phyloP scores from a whole-genome alignment of 768 basidiomycete genomes.

The Polyporus arcularius region DNA sequence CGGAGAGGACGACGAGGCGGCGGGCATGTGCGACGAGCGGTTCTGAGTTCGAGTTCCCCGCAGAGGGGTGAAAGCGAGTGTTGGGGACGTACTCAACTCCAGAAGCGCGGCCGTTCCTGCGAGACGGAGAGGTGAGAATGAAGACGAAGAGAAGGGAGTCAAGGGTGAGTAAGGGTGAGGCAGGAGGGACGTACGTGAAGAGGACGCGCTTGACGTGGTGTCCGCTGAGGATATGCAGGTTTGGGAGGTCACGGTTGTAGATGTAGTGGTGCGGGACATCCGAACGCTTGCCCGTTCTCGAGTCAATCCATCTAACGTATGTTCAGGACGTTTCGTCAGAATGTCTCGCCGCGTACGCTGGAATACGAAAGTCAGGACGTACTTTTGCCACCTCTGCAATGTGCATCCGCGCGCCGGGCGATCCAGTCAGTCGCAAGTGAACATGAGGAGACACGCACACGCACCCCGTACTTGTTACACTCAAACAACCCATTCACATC shows the following conservation, averaged over 20 bases:
- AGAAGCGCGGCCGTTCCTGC: constrained; percentile 37
- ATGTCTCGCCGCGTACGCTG: too few species aligned
- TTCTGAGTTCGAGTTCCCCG: too few species aligned
- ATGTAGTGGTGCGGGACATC: constrained; percentile 50
- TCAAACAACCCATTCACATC: constrained; percentile 27
- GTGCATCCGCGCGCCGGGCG: background rate
- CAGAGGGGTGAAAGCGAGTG: background rate
- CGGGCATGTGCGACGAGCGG: constrained; percentile 31
- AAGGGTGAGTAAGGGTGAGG: background rate
- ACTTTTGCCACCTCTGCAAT: constrained; percentile 57
- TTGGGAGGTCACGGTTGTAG: constrained; percentile 30
- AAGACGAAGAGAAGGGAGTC: too few species aligned
- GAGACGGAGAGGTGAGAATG: background rate
- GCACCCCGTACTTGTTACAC: constrained; percentile 30
- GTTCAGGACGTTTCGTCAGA: too few species aligned
- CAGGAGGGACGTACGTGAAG: constrained; percentile 32
- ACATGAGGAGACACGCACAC: too few species aligned
- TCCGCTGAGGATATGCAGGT: constrained; percentile 35
- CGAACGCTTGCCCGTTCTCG: constrained; percentile 54
- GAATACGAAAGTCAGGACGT: too few species aligned
- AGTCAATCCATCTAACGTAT: constrained; percentile 65
- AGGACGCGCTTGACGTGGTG: constrained; percentile 40
- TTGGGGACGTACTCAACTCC: constrained; percentile 41
- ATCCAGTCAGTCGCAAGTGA: background rate
- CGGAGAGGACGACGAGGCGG: constrained; percentile 40